phyloP scores from a whole-genome alignment of 805 yeast species.

The Zygosaccharomyces lentus region DNA sequence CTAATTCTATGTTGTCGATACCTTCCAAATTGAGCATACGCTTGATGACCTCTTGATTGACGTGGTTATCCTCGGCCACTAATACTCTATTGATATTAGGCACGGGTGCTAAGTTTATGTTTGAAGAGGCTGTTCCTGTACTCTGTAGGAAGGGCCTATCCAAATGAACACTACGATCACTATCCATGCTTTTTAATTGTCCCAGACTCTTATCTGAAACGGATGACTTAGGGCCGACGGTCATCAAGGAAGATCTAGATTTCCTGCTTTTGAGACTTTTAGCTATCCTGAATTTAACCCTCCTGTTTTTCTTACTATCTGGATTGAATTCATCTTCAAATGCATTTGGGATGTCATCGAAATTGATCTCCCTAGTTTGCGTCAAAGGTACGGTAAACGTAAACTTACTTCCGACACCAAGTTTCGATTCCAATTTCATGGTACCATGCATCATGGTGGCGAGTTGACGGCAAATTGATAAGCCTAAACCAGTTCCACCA shows the following conservation, averaged over 20 bases:
- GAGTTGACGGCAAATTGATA: constrained; percentile 82
- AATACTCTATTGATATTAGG: constrained; percentile 45
- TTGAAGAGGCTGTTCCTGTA: constrained; percentile 39
- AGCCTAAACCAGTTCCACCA: constrained; percentile 95
- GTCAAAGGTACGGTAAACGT: constrained; percentile 72
- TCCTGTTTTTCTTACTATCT: constrained; percentile 47
- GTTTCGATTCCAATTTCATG: constrained; percentile 62
- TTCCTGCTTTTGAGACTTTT: constrained; percentile 20
- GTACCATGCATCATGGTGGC: constrained; percentile 90
- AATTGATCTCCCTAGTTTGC: constrained; percentile 41
- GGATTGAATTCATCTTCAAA: constrained; percentile 69
- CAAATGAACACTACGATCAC: constrained; percentile 20
- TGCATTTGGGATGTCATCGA: constrained; percentile 37
- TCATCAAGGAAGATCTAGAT: constrained; percentile 21
- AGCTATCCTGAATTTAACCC: constrained; percentile 36
- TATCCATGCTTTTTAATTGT: constrained; percentile 7
- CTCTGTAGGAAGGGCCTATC: constrained; percentile 37
- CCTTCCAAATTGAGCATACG: constrained; percentile 88
- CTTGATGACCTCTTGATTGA: constrained; percentile 89
- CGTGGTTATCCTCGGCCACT: constrained; percentile 91
- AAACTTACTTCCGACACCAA: constrained; percentile 83
- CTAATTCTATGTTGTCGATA: constrained; percentile 62
- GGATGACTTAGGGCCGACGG: constrained; percentile 4
- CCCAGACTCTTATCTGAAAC: constrained; percentile 8
- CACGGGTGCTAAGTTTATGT: constrained; percentile 17